These are phyloP conservation scores for Phanerochaete sordida DNA, from an alignment of 768 basidiomycete genomes.

Conservation along the genomic window DNA sequence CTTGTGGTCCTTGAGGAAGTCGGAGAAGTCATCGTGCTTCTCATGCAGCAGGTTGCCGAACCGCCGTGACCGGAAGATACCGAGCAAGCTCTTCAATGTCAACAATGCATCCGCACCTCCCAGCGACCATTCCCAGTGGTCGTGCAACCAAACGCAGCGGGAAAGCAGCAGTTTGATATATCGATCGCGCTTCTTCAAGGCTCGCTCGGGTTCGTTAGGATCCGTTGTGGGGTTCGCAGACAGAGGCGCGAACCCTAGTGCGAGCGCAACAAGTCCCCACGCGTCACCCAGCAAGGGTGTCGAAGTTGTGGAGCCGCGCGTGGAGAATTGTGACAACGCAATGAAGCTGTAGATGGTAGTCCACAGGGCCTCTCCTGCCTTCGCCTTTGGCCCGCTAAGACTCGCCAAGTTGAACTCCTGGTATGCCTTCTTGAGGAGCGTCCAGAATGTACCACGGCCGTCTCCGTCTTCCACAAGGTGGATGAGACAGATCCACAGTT, in stretches of 20 bases:
- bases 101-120: conserved; percentile 44
- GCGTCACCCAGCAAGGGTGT: conserved; percentile 42
- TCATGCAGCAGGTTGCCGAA: conserved; percentile 69
- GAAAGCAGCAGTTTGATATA: conserved; percentile 68
- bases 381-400: not conserved
- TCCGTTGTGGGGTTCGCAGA: conserved; percentile 44
- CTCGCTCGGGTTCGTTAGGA: conserved; percentile 30
- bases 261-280: conserved; percentile 63
- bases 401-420: not conserved
- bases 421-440: not conserved
- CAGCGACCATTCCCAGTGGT: conserved; percentile 70
- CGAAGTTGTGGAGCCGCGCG: conserved; percentile 42
- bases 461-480: conserved; percentile 35
- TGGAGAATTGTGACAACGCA: conserved; percentile 76
- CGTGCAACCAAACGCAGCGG: conserved; percentile 71
- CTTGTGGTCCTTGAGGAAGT: conserved; percentile 59
- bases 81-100: conserved; percentile 61
- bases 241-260: conserved; percentile 59
- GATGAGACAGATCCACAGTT: conserved; percentile 74
- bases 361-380: conserved; percentile 71
- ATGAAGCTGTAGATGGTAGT: conserved; percentile 63
- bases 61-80: conserved; percentile 73
- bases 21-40: conserved; percentile 56
- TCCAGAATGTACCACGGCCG: conserved; percentile 2
- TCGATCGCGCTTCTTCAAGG: conserved; percentile 54